A percentile compares a stretch with the other conserved stretches of the same genome.
Evolutionary conservation across 2,329 filamentous ascomycete species (phyloP).

Genomic region (Phialophora macrospora): DNA sequence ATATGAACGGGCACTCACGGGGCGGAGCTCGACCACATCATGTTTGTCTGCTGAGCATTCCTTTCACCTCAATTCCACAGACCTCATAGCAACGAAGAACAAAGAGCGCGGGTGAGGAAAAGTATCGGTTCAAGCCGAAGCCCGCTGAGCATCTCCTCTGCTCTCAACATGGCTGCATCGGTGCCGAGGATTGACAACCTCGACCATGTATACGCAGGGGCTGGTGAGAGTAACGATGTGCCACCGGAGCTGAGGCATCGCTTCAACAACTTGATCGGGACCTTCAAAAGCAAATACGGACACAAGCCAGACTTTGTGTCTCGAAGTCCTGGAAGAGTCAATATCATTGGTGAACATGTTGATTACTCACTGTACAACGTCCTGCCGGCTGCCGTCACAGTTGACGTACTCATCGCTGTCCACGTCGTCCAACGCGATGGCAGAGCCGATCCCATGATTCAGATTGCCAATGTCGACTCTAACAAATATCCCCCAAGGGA

Average conservation of each 20-base stretch:
- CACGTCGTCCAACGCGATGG: constrained; percentile 51
- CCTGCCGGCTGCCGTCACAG: constrained; percentile 91
- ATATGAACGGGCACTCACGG: not conserved
- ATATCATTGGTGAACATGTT: constrained; percentile 99
- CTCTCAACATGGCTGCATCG: constrained; percentile 26
- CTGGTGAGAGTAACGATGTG: constrained; percentile 70
- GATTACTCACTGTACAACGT: constrained; percentile 98
- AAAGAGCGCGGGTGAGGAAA: not conserved
- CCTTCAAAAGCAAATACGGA: constrained; percentile 73
- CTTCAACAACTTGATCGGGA: constrained; percentile 74
- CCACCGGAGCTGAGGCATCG: constrained; percentile 69
- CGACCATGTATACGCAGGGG: constrained; percentile 38
- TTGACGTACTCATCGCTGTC: constrained; percentile 88
- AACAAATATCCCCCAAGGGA: constrained; percentile 75
- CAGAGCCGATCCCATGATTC: constrained; percentile 65
- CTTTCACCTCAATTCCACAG: not conserved
- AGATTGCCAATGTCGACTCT: constrained; percentile 77
- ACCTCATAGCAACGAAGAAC: not conserved
- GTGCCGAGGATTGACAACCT: constrained; percentile 37
- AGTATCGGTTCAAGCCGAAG: not conserved
- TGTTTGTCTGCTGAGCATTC: not conserved
- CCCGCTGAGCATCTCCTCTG: not conserved
- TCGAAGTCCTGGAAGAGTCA: constrained; percentile 90
- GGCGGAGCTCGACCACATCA: not conserved
- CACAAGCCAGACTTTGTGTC: constrained; percentile 77